phyloP scores from a whole-genome alignment of 2,329 filamentous ascomycete species.

The Ophiostoma populinum region DNA sequence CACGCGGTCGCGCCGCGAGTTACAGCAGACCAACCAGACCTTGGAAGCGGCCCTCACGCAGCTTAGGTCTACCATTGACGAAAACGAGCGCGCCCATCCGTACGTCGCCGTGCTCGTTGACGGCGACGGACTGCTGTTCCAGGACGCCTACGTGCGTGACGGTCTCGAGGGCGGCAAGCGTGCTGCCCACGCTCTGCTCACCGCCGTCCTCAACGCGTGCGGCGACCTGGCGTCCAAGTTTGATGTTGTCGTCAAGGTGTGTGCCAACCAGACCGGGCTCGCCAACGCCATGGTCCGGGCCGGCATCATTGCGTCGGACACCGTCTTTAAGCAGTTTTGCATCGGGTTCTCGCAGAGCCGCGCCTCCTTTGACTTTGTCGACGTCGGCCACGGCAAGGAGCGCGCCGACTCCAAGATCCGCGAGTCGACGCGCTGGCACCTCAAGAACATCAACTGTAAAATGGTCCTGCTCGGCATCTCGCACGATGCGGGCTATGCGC shows the following conservation, averaged over 20 bases:
- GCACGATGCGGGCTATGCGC: slow-evolving; percentile 42
- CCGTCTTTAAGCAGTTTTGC: slow-evolving; percentile 37
- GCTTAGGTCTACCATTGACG: slow-evolving; percentile 22
- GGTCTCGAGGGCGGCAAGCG: slow-evolving; percentile 37
- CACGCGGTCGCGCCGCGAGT: slow-evolving; percentile 28
- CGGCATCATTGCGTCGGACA: slow-evolving; percentile 25
- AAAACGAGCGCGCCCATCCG: slow-evolving; percentile 34
- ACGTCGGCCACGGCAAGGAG: slow-evolving; percentile 42
- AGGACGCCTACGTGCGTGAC: slow-evolving; percentile 33
- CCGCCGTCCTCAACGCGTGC: slow-evolving; percentile 29
- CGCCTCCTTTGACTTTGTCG: slow-evolving; percentile 45
- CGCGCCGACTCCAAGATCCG: slow-evolving; percentile 39
- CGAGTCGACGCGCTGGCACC: slow-evolving; percentile 38
- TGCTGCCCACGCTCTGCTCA: slow-evolving; percentile 31
- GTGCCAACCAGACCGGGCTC: slow-evolving; percentile 35
- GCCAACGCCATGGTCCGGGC: slow-evolving; percentile 30
- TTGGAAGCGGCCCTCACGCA: slow-evolving; percentile 20
- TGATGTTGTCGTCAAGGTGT: slow-evolving; percentile 38
- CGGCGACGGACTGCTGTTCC: slow-evolving; percentile 47
- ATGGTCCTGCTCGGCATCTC: slow-evolving; percentile 44
- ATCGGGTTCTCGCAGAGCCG: slow-evolving; percentile 42
- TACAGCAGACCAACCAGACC: slow-evolving; percentile 30
- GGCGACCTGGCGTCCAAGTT: slow-evolving; percentile 31
- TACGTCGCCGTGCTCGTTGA: slow-evolving; percentile 46
- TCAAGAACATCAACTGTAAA: slow-evolving; percentile 43